Base-by-base conservation (phyloP, 768 basidiomycete species). In the Termitomyces sp. region DNA sequence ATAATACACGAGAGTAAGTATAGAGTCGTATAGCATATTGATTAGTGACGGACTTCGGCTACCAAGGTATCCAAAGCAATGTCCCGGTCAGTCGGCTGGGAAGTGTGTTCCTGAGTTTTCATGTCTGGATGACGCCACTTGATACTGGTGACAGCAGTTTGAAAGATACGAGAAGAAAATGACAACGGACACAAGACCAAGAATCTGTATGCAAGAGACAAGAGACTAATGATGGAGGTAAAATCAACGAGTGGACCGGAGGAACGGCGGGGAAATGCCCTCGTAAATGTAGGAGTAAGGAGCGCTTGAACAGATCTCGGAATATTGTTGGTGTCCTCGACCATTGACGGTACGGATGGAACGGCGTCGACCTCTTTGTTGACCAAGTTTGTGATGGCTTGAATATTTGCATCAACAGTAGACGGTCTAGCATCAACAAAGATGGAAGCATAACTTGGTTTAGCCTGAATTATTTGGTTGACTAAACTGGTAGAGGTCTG, bases 301-400 rank as follows among this genome's bases (percentile, higher is more conserved):
- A 67, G 48, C 16, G 75, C 71, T 55, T 75, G 72, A 43, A 77
- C 68, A 57, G 68, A 69, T 57, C 65, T 65, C 24, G 72, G 69
- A 20, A 67, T 62, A 57, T 63, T 59, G 32, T 34, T 46, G 34
- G 80, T 80, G 39, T 81, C 77, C 36, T 85, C 74, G n/a, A 66
- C 75, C 18, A 67, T 72, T 36, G 79, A 79, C 14, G 72, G 68
- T 26, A 75, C 73, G 26, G 67, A 66, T 4, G 85, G 85, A 18
- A 73, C 74, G 6, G 85, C 85, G 59, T 85, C 84, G 55, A 90
- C 71, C 32, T 67, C 71, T 66, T 76, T 76, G 37, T 81, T 76
- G 12, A 68, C 61, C 53, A 67, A 69, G 27, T 60, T 46, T 12
- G 62, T 51, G 31, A 57, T 22, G 9, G 64, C 56, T 47, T 62